Conservation (phyloP, 1,139 yeast species). For the Yamadazyma pseudoaaseri region DNA sequence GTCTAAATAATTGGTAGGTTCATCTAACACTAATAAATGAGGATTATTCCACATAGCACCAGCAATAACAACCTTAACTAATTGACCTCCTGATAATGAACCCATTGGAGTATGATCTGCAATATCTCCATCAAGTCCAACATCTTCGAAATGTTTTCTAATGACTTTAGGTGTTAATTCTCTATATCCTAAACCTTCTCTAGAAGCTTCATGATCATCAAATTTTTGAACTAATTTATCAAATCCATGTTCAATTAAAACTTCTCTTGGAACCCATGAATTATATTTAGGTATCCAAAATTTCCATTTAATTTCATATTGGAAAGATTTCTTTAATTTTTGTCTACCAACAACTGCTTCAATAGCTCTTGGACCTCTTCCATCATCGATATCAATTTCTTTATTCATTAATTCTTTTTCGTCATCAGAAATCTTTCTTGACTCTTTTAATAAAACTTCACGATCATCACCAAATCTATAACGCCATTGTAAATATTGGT, state of each 20-base stretch:
- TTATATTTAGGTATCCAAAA: conserved; percentile 90
- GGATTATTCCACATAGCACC: conserved; percentile 99
- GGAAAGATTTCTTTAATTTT: conserved; percentile 93
- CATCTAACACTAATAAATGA: conserved; percentile 94
- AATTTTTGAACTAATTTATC: conserved; percentile 86
- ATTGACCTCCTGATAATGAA: conserved; percentile 95
- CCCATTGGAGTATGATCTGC: conserved; percentile 98
- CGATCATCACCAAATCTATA: conserved; percentile 97
- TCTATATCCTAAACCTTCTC: conserved; percentile 98
- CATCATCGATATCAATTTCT: conserved; percentile 79
- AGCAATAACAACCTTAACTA: conserved; percentile 97
- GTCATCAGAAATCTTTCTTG: conserved; percentile 82
- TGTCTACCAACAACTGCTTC: conserved; percentile 98
- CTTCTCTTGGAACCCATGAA: conserved; percentile 89
- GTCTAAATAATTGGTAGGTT: conserved; percentile 97
- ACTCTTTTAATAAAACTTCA: conserved; percentile 90
- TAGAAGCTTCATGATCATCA: conserved; percentile 97
- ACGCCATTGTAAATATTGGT: conserved; percentile 98
- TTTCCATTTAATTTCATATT: conserved; percentile 95
- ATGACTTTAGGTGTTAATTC: conserved; percentile 88
- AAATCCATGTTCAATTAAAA: conserved; percentile 77
- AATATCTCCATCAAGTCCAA: conserved; percentile 95
- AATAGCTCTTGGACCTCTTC: conserved; percentile 82
- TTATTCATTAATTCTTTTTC: conserved; percentile 79
- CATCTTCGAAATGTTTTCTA: conserved; percentile 94